These are phyloP conservation scores for Zygosaccharomyces kombuchaensis DNA, from an alignment of 805 yeast genomes.

Conservation along the genomic window DNA sequence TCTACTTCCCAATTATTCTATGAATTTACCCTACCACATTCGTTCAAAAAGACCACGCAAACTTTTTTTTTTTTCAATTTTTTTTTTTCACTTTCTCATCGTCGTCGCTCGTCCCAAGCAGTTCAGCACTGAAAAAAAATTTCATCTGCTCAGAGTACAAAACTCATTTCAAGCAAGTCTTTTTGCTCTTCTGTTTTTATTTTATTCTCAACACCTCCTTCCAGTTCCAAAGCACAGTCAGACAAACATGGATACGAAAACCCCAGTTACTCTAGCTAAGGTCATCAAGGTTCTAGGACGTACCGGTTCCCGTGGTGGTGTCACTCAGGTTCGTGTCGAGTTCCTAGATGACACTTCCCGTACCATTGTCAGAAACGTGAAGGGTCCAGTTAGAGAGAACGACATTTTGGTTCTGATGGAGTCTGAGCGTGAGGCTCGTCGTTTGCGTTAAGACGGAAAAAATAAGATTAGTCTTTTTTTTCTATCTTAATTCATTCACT, in stretches of 20 bases:
- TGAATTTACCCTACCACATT: slow-evolving; percentile 8
- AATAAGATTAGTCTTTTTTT: background rate
- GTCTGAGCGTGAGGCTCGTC: slow-evolving; percentile 99
- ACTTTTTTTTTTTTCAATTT: slow-evolving; percentile 9
- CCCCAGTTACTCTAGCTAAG: slow-evolving; percentile 99
- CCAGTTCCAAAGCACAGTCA: slow-evolving; percentile 11
- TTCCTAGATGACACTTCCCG: slow-evolving; percentile 93
- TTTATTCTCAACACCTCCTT: background rate
- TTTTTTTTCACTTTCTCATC: slow-evolving; percentile 2
- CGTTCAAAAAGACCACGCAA: slow-evolving; percentile 17
- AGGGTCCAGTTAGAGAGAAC: slow-evolving; percentile 97
- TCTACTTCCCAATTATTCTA: background rate
- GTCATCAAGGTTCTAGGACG: slow-evolving; percentile 99
- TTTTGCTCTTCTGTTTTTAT: background rate
- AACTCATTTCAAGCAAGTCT: background rate
- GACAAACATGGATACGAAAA: slow-evolving; percentile 44
- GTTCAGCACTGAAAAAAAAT: slow-evolving; percentile 9
- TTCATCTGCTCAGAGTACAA: slow-evolving; percentile 6
- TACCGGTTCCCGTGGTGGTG: slow-evolving; percentile 99
- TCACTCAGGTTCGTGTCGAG: slow-evolving; percentile 97
- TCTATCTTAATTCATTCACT: slow-evolving; percentile 6
- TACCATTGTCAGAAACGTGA: slow-evolving; percentile 95
- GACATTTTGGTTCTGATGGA: slow-evolving; percentile 99
- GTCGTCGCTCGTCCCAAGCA: slow-evolving; percentile 5
- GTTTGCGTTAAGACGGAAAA: slow-evolving; percentile 58